Percentiles rank a stretch among this genome's conserved stretches.
Evolutionary conservation across 495 filamentous ascomycete genomes (phyloP).

Genomic region (Parathielavia appendiculata): DNA sequence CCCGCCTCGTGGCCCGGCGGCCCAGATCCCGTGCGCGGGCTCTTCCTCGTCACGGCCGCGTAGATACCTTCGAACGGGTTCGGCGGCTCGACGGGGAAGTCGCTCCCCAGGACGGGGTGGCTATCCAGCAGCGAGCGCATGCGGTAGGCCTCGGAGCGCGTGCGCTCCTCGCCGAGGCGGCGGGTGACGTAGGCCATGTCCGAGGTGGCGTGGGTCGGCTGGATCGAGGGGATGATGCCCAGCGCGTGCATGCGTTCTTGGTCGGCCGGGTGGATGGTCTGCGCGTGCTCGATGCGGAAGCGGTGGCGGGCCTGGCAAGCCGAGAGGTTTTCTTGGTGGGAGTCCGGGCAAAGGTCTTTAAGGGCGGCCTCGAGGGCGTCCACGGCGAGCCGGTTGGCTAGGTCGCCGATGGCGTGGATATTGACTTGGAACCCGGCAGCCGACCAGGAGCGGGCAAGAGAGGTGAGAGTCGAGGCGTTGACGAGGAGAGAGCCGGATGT

Average conservation of each 20-base stretch:
- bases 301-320: conserved; percentile 45
- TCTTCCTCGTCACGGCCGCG: conserved; percentile 53
- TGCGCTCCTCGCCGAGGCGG: conserved; percentile 50
- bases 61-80: conserved; percentile 58
- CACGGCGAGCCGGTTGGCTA: conserved; percentile 54
- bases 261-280: conserved; percentile 60
- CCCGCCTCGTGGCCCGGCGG: conserved; percentile 41
- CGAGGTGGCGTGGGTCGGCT: conserved; percentile 62
- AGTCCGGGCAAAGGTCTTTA: conserved; percentile 41
- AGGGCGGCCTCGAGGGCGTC: conserved; percentile 49
- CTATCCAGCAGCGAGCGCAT: conserved; percentile 49
- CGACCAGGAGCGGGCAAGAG: conserved; percentile 47
- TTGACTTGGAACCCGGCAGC: conserved; percentile 51
- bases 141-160: conserved; percentile 48
- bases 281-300: conserved; percentile 61
- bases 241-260: conserved; percentile 48
- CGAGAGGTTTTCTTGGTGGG: conserved; percentile 11
- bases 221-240: conserved; percentile 60
- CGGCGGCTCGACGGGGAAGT: conserved; percentile 63
- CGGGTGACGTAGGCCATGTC: conserved; percentile 56
- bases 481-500: conserved; percentile 56
- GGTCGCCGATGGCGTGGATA: conserved; percentile 62
- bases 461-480: conserved; percentile 48
- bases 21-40: conserved; percentile 46
- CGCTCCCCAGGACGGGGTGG: conserved; percentile 51